Percentiles rank a stretch among this genome's conserved stretches.
Evolutionary conservation across 108 stramenopile species (phyloP).

Genomic region (Mayamaea pseudoterrestris): DNA sequence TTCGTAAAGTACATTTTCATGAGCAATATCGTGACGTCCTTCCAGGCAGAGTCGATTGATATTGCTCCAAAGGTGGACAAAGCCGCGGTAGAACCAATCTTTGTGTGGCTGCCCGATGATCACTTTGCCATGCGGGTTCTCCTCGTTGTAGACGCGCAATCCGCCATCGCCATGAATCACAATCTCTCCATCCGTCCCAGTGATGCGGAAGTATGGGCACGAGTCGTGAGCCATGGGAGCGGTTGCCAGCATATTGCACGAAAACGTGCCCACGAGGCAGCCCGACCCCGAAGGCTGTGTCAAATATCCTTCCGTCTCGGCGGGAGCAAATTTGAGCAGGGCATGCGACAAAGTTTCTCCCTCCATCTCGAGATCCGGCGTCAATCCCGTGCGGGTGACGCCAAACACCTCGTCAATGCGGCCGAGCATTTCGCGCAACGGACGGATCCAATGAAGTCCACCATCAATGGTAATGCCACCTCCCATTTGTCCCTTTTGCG

Average conservation of each 20-base stretch:
- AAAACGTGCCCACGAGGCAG: slow-evolving; percentile 12
- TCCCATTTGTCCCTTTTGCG: slow-evolving; percentile 9
- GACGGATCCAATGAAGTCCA: slow-evolving; percentile 29
- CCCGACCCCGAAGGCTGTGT: slow-evolving; percentile 4
- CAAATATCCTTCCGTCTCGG: slow-evolving; percentile 4
- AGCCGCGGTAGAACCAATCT: slow-evolving; percentile 28
- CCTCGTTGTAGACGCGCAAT: slow-evolving; percentile 20
- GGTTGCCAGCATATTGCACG: slow-evolving; percentile 17
- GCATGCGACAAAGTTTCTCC: slow-evolving; percentile 27
- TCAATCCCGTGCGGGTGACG: slow-evolving; percentile 8
- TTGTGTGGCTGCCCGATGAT: too few species aligned
- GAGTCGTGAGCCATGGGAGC: slow-evolving; percentile 28
- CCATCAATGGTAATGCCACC: slow-evolving; percentile 27
- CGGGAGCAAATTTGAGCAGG: too few species aligned
- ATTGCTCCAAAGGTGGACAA: slow-evolving; percentile 15
- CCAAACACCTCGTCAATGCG: slow-evolving; percentile 15
- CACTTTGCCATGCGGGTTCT: slow-evolving; percentile 8
- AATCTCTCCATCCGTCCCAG: slow-evolving; percentile 21
- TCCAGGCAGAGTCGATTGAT: slow-evolving; percentile 7
- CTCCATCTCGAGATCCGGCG: slow-evolving; percentile 13
- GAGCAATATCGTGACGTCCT: slow-evolving; percentile 5
- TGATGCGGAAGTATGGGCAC: slow-evolving; percentile 27
- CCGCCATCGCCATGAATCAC: slow-evolving; percentile 20
- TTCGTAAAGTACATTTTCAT: slow-evolving; percentile 10
- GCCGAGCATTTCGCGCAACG: slow-evolving; percentile 15